Evolutionary conservation across 208 protist species (phyloP), one percentile per base, ranked within the genome.

Genomic region (Trypanosoma caninum): DNA sequence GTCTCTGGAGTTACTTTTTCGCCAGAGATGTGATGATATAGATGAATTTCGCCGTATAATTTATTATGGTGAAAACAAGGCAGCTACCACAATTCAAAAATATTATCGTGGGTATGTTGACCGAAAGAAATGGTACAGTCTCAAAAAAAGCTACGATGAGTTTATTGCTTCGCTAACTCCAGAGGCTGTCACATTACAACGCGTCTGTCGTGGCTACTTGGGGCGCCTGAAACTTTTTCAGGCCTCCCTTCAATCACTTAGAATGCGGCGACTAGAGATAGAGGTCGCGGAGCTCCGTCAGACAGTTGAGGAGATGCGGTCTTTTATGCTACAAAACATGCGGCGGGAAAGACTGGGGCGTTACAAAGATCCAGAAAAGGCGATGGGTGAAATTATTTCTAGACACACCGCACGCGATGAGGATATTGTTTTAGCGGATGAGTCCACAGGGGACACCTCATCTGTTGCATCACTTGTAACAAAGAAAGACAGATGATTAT

Each of bases 71-170:
- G 74, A 76, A 64, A 65, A 66, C 9, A 70, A 68, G 3, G 85
- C 89, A 2, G 89, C 85, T 14, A 31, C 83, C 3, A 76, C 72
- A 28, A 93, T 95, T 51, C 89, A 95, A 69, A 78, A 78, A 8
- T 48, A 85, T 62, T 93, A 82, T 65, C 80, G 89, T 52, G 86
- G 82, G 23, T 78, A 84, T 62, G 25, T 54, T 5, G 89, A 74
- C 25, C 70, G 89, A 6, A 73, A 63, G 28, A 44, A 76, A 42
- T 87, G 81, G 72, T 45, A 72, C 6, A 45, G 59, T 16, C 59
- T 84, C 6, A 61, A 74, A 40, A 61, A 44, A 45, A 42, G 53
- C 60, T 91, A 83, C 55, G 57, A 78, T 31, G 73, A 54, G 27
- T 91, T 91, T 63, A 50, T 83, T 18, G 31, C 22, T 11, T 80